Percentiles rank a stretch among this genome's conserved stretches.
phyloP scores from a whole-genome alignment of 108 stramenopile genomes.

The Stephanodiscus minutulus region DNA sequence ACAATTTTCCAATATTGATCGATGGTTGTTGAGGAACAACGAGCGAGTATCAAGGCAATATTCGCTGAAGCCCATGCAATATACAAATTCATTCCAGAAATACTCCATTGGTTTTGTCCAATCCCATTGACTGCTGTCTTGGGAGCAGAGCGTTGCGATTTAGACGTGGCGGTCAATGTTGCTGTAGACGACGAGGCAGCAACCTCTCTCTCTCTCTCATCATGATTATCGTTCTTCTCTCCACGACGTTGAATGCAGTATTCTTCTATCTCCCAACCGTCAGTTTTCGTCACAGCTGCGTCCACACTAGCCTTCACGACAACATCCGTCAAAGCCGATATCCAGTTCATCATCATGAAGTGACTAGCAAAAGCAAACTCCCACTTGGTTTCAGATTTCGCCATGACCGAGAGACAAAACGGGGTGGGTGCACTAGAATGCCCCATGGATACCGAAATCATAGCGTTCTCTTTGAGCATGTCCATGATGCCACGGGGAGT shows the following conservation, averaged over 20 bases:
- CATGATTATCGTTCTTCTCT: background rate
- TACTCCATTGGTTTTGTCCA: slow-evolving; percentile 22
- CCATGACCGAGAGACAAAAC: slow-evolving; percentile 39
- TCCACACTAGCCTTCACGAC: slow-evolving; percentile 69
- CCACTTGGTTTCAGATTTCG: slow-evolving; percentile 73
- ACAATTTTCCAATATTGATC: slow-evolving; percentile 67
- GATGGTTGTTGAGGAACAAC: slow-evolving; percentile 45
- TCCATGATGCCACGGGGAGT: slow-evolving; percentile 74
- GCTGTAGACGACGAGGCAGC: background rate
- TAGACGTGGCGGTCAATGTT: background rate
- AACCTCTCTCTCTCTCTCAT: background rate
- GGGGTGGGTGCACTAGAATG: slow-evolving; percentile 41
- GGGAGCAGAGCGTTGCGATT: background rate
- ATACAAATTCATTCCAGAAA: slow-evolving; percentile 39
- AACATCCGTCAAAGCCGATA: slow-evolving; percentile 73
- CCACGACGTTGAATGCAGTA: slow-evolving; percentile 23
- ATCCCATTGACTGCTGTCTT: slow-evolving; percentile 9
- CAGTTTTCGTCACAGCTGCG: slow-evolving; percentile 5
- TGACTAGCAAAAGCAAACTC: slow-evolving; percentile 82
- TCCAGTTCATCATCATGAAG: slow-evolving; percentile 71
- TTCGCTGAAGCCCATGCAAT: slow-evolving; percentile 45
- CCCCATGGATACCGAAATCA: slow-evolving; percentile 60
- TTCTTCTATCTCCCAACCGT: slow-evolving; percentile 15
- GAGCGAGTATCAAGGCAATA: slow-evolving; percentile 48
- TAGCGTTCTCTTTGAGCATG: slow-evolving; percentile 74